Evolutionary conservation across 805 yeast species (phyloP), one percentile per base, ranked within the genome.

Genomic region (Schwanniomyces pseudopolymorphus): DNA sequence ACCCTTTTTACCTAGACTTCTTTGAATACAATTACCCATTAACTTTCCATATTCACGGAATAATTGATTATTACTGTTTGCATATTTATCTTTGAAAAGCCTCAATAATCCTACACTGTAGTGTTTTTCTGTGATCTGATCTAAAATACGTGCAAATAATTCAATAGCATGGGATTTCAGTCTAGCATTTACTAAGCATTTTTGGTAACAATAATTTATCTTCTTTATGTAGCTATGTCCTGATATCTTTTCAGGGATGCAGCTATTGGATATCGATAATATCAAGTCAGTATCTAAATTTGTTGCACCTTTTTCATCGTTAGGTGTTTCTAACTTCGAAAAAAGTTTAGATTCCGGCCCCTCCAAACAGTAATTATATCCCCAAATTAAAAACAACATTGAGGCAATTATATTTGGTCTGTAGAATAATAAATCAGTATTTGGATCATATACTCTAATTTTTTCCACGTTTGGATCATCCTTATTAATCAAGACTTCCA

Each of bases 41-140:
- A 83, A 61, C 46, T 72, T 71, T 0, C 82, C 75, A 50, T 78
- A 71, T 55, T 83, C 89, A 40, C 70, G 67, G 16, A 81, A 81
- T 37, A 81, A 64, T 35, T 79, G 78, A 77, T 83, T 83, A 43
- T 75, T 74, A 43, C 78, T 70, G 10, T 60, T 59, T 22, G 57
- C 57, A 44, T 46, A 55, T 11, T 43, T 42, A 19, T 60, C 59
- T 4, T 76, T 70, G 41, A 80, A 68, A 50, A 75, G 56, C 36
- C 64, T 64, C 52, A 83, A 59, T 39, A 85, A 58, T 1, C 90
- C 90, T 6, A 78, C 75, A 26, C 80, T 64, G 43, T 75, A 67
- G 46, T 80, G 72, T 53, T 70, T 74, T 43, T 73, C 67, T 25
- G 66, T 59, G 17, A 80, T 70, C 6, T 56, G 50, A 36, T 66